Percentiles rank a stretch among this genome's conserved stretches.
These are phyloP conservation scores for Camellia oleifera DNA, from an alignment of 179 eudicot species.

Conservation along the genomic window DNA sequence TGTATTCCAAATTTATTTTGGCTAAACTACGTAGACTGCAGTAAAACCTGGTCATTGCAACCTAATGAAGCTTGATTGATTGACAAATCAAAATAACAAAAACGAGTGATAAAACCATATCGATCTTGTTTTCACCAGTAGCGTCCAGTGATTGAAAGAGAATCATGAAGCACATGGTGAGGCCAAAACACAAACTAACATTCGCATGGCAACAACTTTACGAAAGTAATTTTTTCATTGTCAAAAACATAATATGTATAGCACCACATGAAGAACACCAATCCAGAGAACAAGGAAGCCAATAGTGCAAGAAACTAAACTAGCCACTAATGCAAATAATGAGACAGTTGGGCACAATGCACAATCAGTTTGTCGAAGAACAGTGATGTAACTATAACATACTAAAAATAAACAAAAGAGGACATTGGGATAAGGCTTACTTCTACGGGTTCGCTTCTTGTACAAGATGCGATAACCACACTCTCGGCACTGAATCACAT, in stretches of 20 bases:
- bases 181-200: background rate
- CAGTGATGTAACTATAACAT: background rate
- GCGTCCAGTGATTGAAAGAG: background rate
- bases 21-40: too few species aligned
- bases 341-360: too few species aligned
- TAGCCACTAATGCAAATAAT: background rate
- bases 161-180: background rate
- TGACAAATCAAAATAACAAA: background rate
- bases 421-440: constrained; percentile 28
- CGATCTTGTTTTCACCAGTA: background rate
- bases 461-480: constrained; percentile 87
- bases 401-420: background rate
- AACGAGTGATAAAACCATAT: background rate
- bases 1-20: background rate
- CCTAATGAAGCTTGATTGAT: background rate
- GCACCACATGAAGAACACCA: background rate
- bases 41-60: too few species aligned
- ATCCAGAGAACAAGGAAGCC: background rate
- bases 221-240: background rate
- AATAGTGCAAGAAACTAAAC: background rate
- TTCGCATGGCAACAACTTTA: background rate
- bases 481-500: constrained; percentile 86
- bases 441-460: constrained; percentile 87
- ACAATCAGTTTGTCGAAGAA: background rate
- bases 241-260: background rate